Conservation (phyloP, 768 basidiomycete species). For the Kwoniella sp. region DNA sequence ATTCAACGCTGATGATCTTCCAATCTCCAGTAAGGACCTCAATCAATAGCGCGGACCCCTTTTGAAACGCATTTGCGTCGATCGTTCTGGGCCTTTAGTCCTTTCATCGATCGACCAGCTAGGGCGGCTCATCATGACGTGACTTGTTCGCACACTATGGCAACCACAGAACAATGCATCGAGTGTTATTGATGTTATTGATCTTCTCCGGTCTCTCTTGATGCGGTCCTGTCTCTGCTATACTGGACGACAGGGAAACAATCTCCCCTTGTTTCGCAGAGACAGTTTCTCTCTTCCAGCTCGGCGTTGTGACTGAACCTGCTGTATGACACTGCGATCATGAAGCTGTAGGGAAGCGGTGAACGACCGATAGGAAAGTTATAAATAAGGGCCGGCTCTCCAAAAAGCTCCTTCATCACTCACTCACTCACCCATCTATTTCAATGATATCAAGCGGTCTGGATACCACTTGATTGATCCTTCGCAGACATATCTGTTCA, state of each 20-base stretch:
- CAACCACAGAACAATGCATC: too few species aligned
- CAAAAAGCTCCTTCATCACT: not conserved
- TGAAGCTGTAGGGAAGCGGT: too few species aligned
- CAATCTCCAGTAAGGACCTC: too few species aligned
- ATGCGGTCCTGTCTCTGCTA: too few species aligned
- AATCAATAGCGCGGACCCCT: not conserved
- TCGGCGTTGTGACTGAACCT: not conserved
- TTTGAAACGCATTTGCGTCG: not conserved
- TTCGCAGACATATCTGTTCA: not conserved
- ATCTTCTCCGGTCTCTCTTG: too few species aligned
- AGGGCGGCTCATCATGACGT: not conserved
- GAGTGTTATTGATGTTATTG: too few species aligned
- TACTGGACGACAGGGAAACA: not conserved
- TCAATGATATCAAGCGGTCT: not conserved
- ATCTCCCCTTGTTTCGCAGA: not conserved
- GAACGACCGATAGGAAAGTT: not conserved
- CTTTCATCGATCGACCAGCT: not conserved
- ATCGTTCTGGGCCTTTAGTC: not conserved
- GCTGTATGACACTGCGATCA: too few species aligned
- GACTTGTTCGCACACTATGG: not conserved
- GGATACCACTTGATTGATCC: not conserved
- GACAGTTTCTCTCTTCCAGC: not conserved
- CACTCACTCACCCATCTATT: not conserved
- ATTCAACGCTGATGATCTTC: too few species aligned
- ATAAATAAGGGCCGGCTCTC: not conserved